phyloP scores from a whole-genome alignment of 2,329 filamentous ascomycete genomes.

The Ascomycota sp. region DNA sequence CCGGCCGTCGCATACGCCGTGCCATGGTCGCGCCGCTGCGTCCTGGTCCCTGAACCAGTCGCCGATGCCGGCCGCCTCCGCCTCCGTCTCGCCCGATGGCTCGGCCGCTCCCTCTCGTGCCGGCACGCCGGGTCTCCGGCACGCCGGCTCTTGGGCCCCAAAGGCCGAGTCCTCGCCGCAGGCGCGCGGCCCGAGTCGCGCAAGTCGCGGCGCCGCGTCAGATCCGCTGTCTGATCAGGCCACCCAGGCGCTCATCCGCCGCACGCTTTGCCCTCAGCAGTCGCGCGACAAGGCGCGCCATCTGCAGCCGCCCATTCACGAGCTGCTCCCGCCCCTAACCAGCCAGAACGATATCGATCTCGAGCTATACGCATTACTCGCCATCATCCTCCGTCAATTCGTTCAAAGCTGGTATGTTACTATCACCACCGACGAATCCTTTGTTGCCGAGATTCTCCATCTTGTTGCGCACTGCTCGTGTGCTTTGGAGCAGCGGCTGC shows the following conservation, averaged over 20 bases:
- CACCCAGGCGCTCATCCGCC: conserved; percentile 61
- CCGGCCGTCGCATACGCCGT: conserved; percentile 1
- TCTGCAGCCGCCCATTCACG: conserved; percentile 39
- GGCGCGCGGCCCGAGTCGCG: conserved; percentile 4
- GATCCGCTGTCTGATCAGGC: conserved; percentile 51
- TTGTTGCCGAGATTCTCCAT: conserved; percentile 70
- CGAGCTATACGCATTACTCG: conserved; percentile 78
- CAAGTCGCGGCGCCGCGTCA: conserved; percentile 12
- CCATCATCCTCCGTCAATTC: conserved; percentile 73
- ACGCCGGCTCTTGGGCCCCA: neutral
- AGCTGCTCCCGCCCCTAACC: conserved; percentile 71
- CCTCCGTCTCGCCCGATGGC: conserved; percentile 4
- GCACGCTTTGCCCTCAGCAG: conserved; percentile 59
- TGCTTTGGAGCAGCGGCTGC: conserved; percentile 64
- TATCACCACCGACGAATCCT: conserved; percentile 74
- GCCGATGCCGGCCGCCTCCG: conserved; percentile 9
- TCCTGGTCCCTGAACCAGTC: conserved; percentile 1
- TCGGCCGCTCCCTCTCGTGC: conserved; percentile 3
- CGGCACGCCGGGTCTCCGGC: neutral
- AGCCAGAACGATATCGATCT: conserved; percentile 86
- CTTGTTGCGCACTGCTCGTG: conserved; percentile 82
- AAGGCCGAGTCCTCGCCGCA: too few species aligned
- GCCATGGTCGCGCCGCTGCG: conserved; percentile 7
- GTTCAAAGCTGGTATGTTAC: conserved; percentile 82
- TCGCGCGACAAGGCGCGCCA: conserved; percentile 31